Evolutionary conservation across 2,329 filamentous ascomycete species (phyloP), one percentile per base, ranked within the genome.

Genomic region (Colletotrichum orbiculare): DNA sequence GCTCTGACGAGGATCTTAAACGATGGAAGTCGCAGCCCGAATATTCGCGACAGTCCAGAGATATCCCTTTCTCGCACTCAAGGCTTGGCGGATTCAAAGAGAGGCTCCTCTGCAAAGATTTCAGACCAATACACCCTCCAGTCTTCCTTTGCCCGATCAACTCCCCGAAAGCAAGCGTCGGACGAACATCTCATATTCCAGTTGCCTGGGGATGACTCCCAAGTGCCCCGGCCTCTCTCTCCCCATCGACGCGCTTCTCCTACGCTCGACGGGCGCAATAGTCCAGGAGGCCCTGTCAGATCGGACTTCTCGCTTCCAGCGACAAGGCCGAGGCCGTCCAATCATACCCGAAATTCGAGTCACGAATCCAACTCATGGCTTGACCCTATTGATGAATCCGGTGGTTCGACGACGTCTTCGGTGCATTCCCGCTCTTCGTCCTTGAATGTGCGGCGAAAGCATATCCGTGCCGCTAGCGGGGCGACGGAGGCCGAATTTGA

Each of bases 351-450:
- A 66, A 89, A 87, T 33, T 84, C 86, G 10, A 95, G 92, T 72
- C 89, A 91, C 67, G 92, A 94, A 74, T 93, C 92, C 5, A 93
- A 91, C 56, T 97, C 94, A 1, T 97, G 94, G 94, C 79, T 97
- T n/a, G 93, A 97, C 73, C 95, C 93, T 1, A 96, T 96, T 61
- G 92, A 97, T 74, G 94, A 97, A 71, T 97, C 94, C 25, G 92
- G 90, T 41, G 91, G 87, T 15, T 97, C 94, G 1, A 89, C 89
- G 4, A 84, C 87, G 3, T 93, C 92, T 2, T 97, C 94, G 0
- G 84, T 93, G 2, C 92, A 94, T 74, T 97, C 94, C 0, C 85
- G 92, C 53, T 89, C 90, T 4, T 94, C 92, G 1, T 92, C 91
- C 1, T 79, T 90, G 64, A 85, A 88, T 47, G 78, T 91, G 52